Base-by-base conservation (phyloP, 1,139 yeast genomes). In the Protomyces inundatus region DNA sequence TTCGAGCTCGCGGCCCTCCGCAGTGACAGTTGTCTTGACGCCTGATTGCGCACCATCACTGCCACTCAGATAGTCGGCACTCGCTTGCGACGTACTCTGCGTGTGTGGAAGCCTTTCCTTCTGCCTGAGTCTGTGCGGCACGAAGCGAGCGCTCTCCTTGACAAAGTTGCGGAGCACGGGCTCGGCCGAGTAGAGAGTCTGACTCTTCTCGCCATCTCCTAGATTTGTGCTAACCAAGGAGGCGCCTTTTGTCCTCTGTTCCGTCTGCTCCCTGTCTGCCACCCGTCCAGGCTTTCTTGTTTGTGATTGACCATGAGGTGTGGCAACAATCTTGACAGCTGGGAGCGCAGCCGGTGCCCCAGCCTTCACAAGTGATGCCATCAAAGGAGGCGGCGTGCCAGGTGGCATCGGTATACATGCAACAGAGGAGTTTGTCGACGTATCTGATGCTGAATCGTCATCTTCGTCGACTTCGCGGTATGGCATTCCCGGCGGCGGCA, bases 401-500 rank as follows among this genome's bases (percentile, higher is more conserved):
- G 40, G 7, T 4, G 67, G 67, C 55, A 66, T 54, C 2, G 67
- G 67, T 6, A 65, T 66, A 10, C 23, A 42, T 7, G 56, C 50
- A n/a, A 58, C 67, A 9, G 66, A 55, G 12, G 58, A 50, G 30
- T 54, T 57, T 6, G 63, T 61, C 3, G 54, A 53, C 9, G 48
- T 12, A 39, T 52, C 65, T 12, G 61, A 45, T 6, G 39, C 59
- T 36, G 7, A n/a, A 3, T 50, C 36, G 16, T 56, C 64, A 6
- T 45, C 57, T 6, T 53, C 59, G 7, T 36, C 56, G 6, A 55
- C 32, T 48, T 66, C 66, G 36, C 54, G 37, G 36, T 66, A 60
- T 9, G 56, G 55, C 64, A 58, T 61, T 30, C 68, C 67, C 12
- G 66, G 66, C 6, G 68, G 68, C 4, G 68, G 67, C 10, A 65